A percentile compares a stretch with the other conserved stretches of the same genome.
These are phyloP conservation scores for Leccinellum albellum DNA, from an alignment of 768 basidiomycete species.

Conservation along the genomic window DNA sequence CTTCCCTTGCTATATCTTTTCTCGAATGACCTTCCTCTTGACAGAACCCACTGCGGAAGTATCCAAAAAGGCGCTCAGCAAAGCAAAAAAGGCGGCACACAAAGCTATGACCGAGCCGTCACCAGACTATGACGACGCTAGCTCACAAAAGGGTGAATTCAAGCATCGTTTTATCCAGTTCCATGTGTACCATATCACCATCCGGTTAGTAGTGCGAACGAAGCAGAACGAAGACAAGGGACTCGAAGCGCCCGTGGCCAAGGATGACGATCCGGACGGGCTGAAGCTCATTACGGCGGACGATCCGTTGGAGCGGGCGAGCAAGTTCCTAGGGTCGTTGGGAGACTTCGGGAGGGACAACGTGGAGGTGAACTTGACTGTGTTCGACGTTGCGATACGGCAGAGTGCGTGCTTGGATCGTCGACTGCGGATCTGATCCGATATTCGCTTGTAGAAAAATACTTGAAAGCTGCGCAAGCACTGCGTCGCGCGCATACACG, in stretches of 20 bases:
- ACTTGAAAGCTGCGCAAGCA: constrained; percentile 71
- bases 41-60: constrained; percentile 18
- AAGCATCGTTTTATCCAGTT: constrained; percentile 12
- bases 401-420: constrained; percentile 52
- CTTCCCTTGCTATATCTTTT: constrained; percentile 28
- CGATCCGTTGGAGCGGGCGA: constrained; percentile 72
- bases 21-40: background rate
- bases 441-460: constrained; percentile 53
- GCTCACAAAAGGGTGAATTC: constrained; percentile 59
- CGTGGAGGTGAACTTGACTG: constrained; percentile 67
- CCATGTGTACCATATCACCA: constrained; percentile 8
- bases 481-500: constrained; percentile 55
- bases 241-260: constrained; percentile 48
- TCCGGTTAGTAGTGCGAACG: constrained; percentile 25
- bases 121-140: constrained; percentile 35
- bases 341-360: constrained; percentile 46
- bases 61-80: constrained; percentile 82
- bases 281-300: constrained; percentile 57
- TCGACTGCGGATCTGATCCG: background rate
- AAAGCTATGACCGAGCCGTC: constrained; percentile 49
- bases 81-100: constrained; percentile 75
- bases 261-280: constrained; percentile 86
- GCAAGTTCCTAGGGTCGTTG: constrained; percentile 65
- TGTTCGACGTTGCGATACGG: constrained; percentile 80
- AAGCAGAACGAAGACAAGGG: constrained; percentile 63